Base-by-base conservation (phyloP, 441 rosid genomes). In the Cnidoscolus chayamansa region DNA sequence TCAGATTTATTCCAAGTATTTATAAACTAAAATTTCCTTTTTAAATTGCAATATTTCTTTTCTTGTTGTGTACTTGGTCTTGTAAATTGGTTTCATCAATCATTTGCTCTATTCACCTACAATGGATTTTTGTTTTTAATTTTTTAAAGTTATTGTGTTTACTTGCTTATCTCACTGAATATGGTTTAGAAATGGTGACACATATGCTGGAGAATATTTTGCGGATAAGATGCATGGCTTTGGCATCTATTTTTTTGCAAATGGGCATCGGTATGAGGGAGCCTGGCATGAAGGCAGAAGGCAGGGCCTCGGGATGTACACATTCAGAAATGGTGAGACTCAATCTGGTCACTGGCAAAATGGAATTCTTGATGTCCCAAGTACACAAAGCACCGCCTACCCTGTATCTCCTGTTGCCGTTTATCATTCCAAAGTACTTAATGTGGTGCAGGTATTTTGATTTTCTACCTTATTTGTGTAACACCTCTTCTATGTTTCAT, bases 311-410 rank as follows among this genome's bases (percentile, higher is more conserved):
- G 96, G 97, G 50, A 88, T 90, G 97, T 90, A 92, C 79, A 86
- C 94, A 4, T 92, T 90, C 74, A 84, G 94, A 81, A 90, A 87
- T 82, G 93, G 94, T 60, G 97, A 92, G 76, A 85, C 92, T 37
- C 94, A 90, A 76, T 83, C 97, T n/a, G 97, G 97, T 73, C 96
- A 90, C 79, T 92, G 97, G 97, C 87, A 86, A 72, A 88, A 90
- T 78, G 96, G 97, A 63, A 78, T 83, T 71, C 92, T 87, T 57
- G 87, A 81, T 77, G 80, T 88, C 74, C 95, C 91, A 63, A 89
- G 95, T 77, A 88, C 93, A n/a, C 92, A 89, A 77, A 87, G 71
- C 73, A 72, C 80, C 3, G 61, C 78, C 19, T 75, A 73, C 77
- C 85, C 94, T 8, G 86, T 85, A 30, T 88, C 90, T 59, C 83